Percentiles rank a stretch among this genome's conserved stretches.
Conservation (phyloP, 2,329 filamentous ascomycete species). For the Trichoderma sp. region DNA sequence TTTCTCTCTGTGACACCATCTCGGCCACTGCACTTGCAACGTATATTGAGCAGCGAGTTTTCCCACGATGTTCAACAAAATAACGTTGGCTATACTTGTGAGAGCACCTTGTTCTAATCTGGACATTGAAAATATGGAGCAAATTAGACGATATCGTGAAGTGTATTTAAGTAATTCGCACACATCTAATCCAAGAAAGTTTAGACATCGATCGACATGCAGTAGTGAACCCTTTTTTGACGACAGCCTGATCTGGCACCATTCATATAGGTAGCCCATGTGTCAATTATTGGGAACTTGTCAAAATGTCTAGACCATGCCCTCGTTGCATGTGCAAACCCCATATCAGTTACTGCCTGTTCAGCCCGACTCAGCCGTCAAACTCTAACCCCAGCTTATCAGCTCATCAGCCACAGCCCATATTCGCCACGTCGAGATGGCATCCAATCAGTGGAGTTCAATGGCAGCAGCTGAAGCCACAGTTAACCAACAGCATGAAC, state of each 20-base stretch:
- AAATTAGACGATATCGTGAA: background rate
- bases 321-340: background rate
- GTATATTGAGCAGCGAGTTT: background rate
- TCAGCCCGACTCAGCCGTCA: constrained; percentile 1
- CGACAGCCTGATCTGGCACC: background rate
- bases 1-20: background rate
- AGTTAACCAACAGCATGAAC: background rate
- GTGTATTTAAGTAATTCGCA: background rate
- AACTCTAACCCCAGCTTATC: constrained; percentile 1
- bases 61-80: background rate
- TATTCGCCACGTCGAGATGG: background rate
- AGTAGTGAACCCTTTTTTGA: background rate
- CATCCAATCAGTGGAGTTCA: background rate
- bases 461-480: background rate
- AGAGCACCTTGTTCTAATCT: background rate
- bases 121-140: background rate
- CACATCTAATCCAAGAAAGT: background rate
- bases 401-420: constrained; percentile 9
- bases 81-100: background rate
- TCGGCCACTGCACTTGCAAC: background rate
- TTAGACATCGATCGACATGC: background rate
- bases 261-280: background rate
- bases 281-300: background rate
- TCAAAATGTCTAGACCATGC: background rate
- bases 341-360: background rate